phyloP scores from a whole-genome alignment of 2,329 filamentous ascomycete genomes.

The Hysterium pulicare region DNA sequence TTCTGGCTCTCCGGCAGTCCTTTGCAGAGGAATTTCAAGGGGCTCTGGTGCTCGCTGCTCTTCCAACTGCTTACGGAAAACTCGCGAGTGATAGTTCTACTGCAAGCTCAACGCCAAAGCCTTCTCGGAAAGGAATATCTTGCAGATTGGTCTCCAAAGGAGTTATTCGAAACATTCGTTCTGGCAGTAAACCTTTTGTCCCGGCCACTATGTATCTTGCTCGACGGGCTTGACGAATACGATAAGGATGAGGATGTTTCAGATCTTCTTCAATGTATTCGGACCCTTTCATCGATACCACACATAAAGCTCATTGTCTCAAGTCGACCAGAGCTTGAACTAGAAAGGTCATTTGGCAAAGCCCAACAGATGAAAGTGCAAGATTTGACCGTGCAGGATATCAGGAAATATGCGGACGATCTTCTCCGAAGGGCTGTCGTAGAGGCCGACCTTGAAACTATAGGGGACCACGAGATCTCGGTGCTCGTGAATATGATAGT shows the following conservation, averaged over 20 bases:
- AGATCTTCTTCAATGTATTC: background rate
- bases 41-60: slow-evolving; percentile 5
- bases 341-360: slow-evolving; percentile 1
- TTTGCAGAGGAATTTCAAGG: slow-evolving; percentile 6
- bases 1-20: slow-evolving; percentile 8
- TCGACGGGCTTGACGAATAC: slow-evolving; percentile 10
- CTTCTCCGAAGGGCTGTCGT: background rate
- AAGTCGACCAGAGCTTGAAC: slow-evolving; percentile 3
- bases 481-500: background rate
- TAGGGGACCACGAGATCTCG: background rate
- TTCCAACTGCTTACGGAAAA: slow-evolving; percentile 4
- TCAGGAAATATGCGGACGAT: background rate
- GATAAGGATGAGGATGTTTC: background rate
- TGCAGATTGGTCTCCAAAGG: background rate
- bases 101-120: background rate
- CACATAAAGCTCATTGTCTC: slow-evolving; percentile 8
- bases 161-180: background rate
- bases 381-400: background rate
- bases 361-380: background rate
- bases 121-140: background rate
- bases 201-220: slow-evolving; percentile 3
- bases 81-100: background rate
- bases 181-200: background rate
- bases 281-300: background rate
- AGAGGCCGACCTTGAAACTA: background rate